Evolutionary conservation across 805 yeast genomes (phyloP).

Genomic region (Candida palmyrensis): DNA sequence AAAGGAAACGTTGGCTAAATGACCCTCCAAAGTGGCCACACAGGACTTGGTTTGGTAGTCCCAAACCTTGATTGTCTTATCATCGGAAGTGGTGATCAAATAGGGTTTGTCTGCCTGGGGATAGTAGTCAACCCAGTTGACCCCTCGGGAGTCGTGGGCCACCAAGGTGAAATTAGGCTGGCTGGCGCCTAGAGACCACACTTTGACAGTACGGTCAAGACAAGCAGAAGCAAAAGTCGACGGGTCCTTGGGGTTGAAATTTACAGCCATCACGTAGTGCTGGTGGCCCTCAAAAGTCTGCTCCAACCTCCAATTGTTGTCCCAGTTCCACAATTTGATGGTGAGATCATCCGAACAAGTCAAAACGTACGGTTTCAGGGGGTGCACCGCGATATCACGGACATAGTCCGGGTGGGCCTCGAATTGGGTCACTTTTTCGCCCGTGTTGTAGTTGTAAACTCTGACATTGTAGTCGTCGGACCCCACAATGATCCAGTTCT

Average conservation of each 20-base stretch:
- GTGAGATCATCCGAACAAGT: slow-evolving; percentile 91
- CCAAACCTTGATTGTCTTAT: slow-evolving; percentile 84
- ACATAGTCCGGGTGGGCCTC: slow-evolving; percentile 98
- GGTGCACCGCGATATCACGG: slow-evolving; percentile 90
- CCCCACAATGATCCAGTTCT: slow-evolving; percentile 96
- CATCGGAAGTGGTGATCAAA: slow-evolving; percentile 86
- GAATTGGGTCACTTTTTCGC: slow-evolving; percentile 89
- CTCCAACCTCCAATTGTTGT: slow-evolving; percentile 81
- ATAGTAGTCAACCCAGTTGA: slow-evolving; percentile 92
- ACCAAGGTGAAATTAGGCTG: slow-evolving; percentile 86
- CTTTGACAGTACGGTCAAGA: slow-evolving; percentile 91
- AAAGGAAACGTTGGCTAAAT: slow-evolving; percentile 88
- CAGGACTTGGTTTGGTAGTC: slow-evolving; percentile 96
- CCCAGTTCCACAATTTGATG: slow-evolving; percentile 97
- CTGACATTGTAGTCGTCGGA: slow-evolving; percentile 93
- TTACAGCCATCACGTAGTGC: slow-evolving; percentile 91
- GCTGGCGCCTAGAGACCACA: slow-evolving; percentile 89
- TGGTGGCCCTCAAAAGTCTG: slow-evolving; percentile 94
- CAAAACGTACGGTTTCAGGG: slow-evolving; percentile 81
- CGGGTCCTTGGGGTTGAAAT: slow-evolving; percentile 96
- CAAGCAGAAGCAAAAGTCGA: slow-evolving; percentile 97
- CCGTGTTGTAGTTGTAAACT: slow-evolving; percentile 91
- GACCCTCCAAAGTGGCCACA: slow-evolving; percentile 93
- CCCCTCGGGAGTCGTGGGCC: slow-evolving; percentile 84
- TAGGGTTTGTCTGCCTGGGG: slow-evolving; percentile 98